Conservation (phyloP, 441 rosid species). For the Syzygium syzygioides region DNA sequence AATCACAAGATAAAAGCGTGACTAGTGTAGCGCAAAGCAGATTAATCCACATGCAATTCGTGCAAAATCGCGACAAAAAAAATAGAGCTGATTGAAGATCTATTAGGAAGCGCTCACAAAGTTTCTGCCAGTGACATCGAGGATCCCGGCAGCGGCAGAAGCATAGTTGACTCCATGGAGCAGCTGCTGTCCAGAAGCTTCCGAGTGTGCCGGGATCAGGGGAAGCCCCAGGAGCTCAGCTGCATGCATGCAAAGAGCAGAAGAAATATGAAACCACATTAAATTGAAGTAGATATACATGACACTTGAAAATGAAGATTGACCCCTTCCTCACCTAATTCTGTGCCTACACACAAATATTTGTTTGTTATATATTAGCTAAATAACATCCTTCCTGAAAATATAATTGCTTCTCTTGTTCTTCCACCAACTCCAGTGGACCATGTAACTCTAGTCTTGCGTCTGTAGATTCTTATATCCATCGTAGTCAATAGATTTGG, state of each 20-base stretch:
- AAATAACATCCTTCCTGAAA: background rate
- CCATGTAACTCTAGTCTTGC: background rate
- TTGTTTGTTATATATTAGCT: background rate
- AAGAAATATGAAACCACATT: background rate
- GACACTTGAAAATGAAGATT: background rate
- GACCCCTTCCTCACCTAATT: background rate
- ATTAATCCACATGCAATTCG: background rate
- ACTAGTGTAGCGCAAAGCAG: background rate
- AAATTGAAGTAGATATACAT: background rate
- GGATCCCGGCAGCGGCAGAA: slow-evolving; percentile 96
- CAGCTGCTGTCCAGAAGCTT: slow-evolving; percentile 65
- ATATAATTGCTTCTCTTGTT: background rate
- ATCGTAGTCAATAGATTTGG: background rate
- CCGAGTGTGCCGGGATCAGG: slow-evolving; percentile 67
- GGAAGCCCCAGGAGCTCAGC: slow-evolving; percentile 82
- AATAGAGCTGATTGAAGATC: background rate
- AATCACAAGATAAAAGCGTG: background rate
- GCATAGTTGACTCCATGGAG: slow-evolving; percentile 90
- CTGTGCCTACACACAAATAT: background rate
- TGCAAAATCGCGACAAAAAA: background rate
- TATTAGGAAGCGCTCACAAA: slow-evolving; percentile 45
- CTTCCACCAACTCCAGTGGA: background rate
- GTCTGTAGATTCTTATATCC: background rate
- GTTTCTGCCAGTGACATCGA: slow-evolving; percentile 81
- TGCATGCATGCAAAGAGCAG: slow-evolving; percentile 26